Percentiles rank a stretch among this genome's conserved stretches.
These are phyloP conservation scores for Mariannaea sp. DNA, from an alignment of 2,329 filamentous ascomycete genomes.

Conservation along the genomic window DNA sequence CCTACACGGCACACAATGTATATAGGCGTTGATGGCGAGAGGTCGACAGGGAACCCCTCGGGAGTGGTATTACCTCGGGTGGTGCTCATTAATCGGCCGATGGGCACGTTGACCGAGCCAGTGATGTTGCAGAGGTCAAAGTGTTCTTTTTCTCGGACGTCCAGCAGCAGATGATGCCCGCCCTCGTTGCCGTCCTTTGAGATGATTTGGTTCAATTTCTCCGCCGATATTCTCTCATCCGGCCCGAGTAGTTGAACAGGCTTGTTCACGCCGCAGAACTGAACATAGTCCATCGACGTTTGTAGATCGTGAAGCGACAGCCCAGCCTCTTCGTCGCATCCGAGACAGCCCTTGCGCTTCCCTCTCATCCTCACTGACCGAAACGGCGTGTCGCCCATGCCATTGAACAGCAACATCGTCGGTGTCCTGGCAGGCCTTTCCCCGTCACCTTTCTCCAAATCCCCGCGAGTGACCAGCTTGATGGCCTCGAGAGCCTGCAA, in stretches of 20 bases:
- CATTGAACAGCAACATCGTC: constrained; percentile 56
- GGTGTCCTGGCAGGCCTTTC: constrained; percentile 30
- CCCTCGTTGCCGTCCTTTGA: constrained; percentile 12
- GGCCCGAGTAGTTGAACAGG: constrained; percentile 62
- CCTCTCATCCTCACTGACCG: constrained; percentile 75
- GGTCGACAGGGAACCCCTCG: constrained; percentile 47
- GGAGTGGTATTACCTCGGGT: constrained; percentile 43
- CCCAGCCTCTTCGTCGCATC: constrained; percentile 66
- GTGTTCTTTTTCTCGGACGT: constrained; percentile 84
- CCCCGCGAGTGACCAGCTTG: constrained; percentile 68
- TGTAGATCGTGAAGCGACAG: constrained; percentile 67
- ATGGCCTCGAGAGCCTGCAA: constrained; percentile 89
- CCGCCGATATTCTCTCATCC: constrained; percentile 70
- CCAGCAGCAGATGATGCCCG: constrained; percentile 65
- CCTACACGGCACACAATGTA: constrained; percentile 76
- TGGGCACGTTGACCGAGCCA: constrained; percentile 74
- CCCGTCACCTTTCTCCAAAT: constrained; percentile 28
- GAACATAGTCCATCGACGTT: constrained; percentile 76
- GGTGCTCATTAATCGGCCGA: constrained; percentile 60
- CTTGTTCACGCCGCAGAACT: constrained; percentile 74
- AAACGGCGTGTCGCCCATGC: constrained; percentile 57
- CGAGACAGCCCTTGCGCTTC: constrained; percentile 72
- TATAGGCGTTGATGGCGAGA: constrained; percentile 57
- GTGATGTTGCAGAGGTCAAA: constrained; percentile 79
- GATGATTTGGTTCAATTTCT: constrained; percentile 56